A percentile compares a stretch with the other conserved stretches of the same genome.
These are phyloP conservation scores for Penicillium canescens DNA, from an alignment of 495 filamentous ascomycete genomes.

Conservation along the genomic window DNA sequence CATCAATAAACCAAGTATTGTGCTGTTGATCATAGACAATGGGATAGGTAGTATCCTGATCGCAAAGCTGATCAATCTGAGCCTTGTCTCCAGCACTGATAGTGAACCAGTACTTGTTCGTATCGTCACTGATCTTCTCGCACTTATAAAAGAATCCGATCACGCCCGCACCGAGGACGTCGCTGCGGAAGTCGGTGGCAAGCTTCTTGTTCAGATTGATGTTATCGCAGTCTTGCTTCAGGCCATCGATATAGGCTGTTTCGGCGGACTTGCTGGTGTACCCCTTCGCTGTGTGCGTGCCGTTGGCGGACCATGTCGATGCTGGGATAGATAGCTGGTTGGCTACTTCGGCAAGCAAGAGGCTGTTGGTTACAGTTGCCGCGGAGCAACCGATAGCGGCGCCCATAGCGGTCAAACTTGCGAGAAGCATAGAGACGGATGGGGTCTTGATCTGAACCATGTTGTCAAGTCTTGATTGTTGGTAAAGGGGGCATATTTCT, in stretches of 20 bases:
- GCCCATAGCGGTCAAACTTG: slow-evolving; percentile 10
- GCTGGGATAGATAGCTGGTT: slow-evolving; percentile 20
- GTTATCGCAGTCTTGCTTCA: slow-evolving; percentile 28
- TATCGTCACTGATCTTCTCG: slow-evolving; percentile 23
- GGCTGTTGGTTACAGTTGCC: slow-evolving; percentile 17
- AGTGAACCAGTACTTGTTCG: slow-evolving; percentile 31
- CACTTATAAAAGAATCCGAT: slow-evolving; percentile 30
- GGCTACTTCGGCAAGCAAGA: slow-evolving; percentile 17
- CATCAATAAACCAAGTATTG: slow-evolving; percentile 29
- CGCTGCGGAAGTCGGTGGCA: slow-evolving; percentile 27
- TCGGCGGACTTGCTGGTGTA: slow-evolving; percentile 21
- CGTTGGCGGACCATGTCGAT: slow-evolving; percentile 30
- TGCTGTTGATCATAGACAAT: slow-evolving; percentile 28
- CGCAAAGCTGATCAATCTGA: slow-evolving; percentile 25
- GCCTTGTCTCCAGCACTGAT: slow-evolving; percentile 20
- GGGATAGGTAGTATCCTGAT: slow-evolving; percentile 18
- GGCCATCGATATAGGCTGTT: slow-evolving; percentile 11
- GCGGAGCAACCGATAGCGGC: slow-evolving; percentile 10
- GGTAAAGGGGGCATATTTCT: background rate
- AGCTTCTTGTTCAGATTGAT: slow-evolving; percentile 32
- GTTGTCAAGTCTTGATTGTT: background rate
- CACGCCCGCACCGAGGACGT: slow-evolving; percentile 21
- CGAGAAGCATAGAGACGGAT: slow-evolving; percentile 5
- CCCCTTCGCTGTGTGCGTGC: slow-evolving; percentile 28
- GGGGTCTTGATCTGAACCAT: slow-evolving; percentile 3